phyloP scores from a whole-genome alignment of 2,329 filamentous ascomycete genomes.

The Cryphonectria carpinicola region DNA sequence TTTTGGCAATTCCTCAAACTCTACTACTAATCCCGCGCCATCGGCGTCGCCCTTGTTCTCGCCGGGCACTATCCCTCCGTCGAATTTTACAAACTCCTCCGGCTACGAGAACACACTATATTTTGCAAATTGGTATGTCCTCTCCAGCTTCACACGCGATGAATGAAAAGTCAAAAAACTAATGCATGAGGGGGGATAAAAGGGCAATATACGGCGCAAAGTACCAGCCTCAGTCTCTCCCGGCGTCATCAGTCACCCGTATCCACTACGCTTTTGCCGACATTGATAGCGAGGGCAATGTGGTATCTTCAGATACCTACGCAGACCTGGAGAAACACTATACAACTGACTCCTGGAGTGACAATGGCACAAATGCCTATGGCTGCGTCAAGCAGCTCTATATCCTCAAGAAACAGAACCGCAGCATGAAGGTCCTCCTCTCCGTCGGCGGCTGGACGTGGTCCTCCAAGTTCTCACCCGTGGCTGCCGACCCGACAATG shows the following conservation, averaged over 20 bases:
- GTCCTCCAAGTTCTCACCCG: slow-evolving; percentile 68
- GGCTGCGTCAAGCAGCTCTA: slow-evolving; percentile 79
- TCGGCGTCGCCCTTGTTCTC: not conserved
- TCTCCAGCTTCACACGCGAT: not conserved
- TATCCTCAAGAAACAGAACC: slow-evolving; percentile 74
- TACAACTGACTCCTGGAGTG: slow-evolving; percentile 64
- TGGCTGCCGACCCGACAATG: slow-evolving; percentile 64
- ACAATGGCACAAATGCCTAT: slow-evolving; percentile 67
- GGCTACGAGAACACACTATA: slow-evolving; percentile 50
- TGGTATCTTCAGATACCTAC: slow-evolving; percentile 62
- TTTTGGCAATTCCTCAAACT: slow-evolving; percentile 13
- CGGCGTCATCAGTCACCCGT: slow-evolving; percentile 71
- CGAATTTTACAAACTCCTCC: slow-evolving; percentile 9
- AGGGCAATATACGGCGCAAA: slow-evolving; percentile 49
- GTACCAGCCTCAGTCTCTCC: slow-evolving; percentile 69
- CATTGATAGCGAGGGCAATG: slow-evolving; percentile 49
- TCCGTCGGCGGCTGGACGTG: slow-evolving; percentile 84
- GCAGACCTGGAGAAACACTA: slow-evolving; percentile 73
- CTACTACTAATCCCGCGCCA: not conserved
- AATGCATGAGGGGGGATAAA: not conserved
- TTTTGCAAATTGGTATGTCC: slow-evolving; percentile 58
- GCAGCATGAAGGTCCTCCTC: slow-evolving; percentile 77
- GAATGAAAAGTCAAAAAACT: not conserved
- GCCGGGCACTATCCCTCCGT: not conserved
- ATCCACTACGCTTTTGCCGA: slow-evolving; percentile 65